Conservation (phyloP, 1,284 basidiomycete genomes). For the Apiotrichum montevideense region DNA sequence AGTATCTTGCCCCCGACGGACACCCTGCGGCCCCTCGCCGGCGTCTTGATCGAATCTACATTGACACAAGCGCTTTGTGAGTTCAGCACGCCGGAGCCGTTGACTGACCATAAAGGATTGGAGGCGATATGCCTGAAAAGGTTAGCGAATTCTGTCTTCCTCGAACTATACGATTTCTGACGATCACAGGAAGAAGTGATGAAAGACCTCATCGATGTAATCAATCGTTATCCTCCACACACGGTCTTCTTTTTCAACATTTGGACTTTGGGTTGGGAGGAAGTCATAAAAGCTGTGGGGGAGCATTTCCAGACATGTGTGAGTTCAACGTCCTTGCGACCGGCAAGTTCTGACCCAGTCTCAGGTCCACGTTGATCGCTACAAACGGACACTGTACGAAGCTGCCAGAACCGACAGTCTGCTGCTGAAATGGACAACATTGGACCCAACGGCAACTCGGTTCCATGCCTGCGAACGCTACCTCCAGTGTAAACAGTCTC, state of each 20-base stretch:
- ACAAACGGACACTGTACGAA: slow-evolving; percentile 67
- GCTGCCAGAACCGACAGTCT: slow-evolving; percentile 56
- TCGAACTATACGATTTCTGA: neutral
- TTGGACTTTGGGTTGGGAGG: slow-evolving; percentile 93
- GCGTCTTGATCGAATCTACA: slow-evolving; percentile 67
- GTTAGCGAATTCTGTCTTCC: slow-evolving; percentile 44
- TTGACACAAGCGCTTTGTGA: slow-evolving; percentile 60
- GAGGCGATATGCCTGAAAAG: slow-evolving; percentile 61
- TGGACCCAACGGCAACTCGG: slow-evolving; percentile 57
- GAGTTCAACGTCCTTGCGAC: slow-evolving; percentile 5
- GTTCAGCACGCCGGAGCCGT: slow-evolving; percentile 7
- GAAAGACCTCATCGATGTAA: neutral
- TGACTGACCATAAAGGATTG: neutral
- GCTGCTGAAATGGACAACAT: slow-evolving; percentile 60
- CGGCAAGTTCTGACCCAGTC: neutral
- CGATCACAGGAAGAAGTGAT: neutral
- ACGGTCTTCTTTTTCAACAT: slow-evolving; percentile 79
- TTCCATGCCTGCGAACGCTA: slow-evolving; percentile 89
- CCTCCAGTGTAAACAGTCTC: slow-evolving; percentile 56
- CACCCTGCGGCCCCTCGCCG: neutral
- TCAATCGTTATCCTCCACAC: slow-evolving; percentile 52
- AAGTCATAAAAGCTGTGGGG: slow-evolving; percentile 68
- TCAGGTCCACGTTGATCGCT: slow-evolving; percentile 81
- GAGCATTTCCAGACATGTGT: slow-evolving; percentile 60
- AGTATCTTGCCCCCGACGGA: slow-evolving; percentile 54